Base-by-base conservation (phyloP, 2,329 filamentous ascomycete species). In the Aspergillus sp. region DNA sequence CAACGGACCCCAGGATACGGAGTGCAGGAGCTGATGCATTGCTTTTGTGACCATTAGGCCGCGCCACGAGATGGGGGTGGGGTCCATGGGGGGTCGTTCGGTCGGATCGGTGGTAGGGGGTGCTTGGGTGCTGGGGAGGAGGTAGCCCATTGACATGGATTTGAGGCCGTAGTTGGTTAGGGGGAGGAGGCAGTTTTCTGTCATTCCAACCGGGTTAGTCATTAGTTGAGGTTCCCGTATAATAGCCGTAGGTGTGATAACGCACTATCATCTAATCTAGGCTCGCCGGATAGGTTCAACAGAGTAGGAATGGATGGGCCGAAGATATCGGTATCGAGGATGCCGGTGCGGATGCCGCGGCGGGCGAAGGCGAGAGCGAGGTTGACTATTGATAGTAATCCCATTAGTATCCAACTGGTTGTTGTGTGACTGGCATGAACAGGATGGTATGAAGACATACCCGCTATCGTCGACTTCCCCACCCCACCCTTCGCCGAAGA, bases 1-100 rank as follows among this genome's bases (percentile, higher is more conserved):
- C 2, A 99, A 81, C 11, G 88, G 88, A 13, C 89, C 91, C 95
- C 95, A 99, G 56, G 95, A 90, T 0, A 99, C 95, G 67, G 96
- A 92, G 74, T 97, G 94, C 7, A 99, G 84, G 5, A 99, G 86
- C 73, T 99, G 95, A 68, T 97, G 93, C 65, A 99, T 84, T 0
- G 95, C 95, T 73, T 98, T 99, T 84, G 96, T 96, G 13, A 98
- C 91, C 93, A 99, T 97, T 2, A 96, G 84, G 0, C 95, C 95
- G 54, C 95, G 87, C 95, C 95, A 99, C 32, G 95, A 93, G 15
- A 99, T 90, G 0, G 93, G 91, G 5, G 91, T 90, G 53, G 75
- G 75, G 64, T 79, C 77, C 75, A 79, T 77, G 2, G 75, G 73
- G 32, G 32, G 10, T 7, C 73, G 65, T 68, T 10, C 66, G 50